These are phyloP conservation scores for Schizonepeta tenuifolia DNA, from an alignment of 257 asterid species.

Conservation along the genomic window DNA sequence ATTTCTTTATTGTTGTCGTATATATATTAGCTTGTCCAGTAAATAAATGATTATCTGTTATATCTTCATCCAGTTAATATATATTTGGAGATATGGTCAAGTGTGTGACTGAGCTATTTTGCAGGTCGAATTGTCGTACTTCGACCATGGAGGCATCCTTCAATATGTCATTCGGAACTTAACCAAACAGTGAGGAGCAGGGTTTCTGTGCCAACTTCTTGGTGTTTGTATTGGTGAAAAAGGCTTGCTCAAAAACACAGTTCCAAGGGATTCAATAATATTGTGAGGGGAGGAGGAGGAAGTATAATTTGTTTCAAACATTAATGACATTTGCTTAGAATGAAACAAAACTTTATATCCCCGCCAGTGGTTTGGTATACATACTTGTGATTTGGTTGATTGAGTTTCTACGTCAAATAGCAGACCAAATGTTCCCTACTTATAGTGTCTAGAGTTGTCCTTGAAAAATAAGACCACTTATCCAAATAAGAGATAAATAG, in stretches of 20 bases:
- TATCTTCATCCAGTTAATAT: too few relatives aligned
- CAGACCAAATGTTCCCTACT: too few relatives aligned
- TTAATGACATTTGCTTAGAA: neutral
- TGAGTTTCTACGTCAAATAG: neutral
- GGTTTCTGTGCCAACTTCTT: constrained; percentile 4
- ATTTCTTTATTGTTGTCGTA: neutral
- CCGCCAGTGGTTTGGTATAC: neutral
- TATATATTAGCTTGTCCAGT: neutral
- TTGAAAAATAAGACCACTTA: too few relatives aligned
- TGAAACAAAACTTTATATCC: neutral
- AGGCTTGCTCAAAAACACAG: neutral
- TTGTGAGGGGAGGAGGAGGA: neutral
- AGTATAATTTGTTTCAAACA: neutral
- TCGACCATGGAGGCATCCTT: constrained; percentile 83
- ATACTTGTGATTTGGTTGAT: neutral
- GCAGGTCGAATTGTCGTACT: constrained; percentile 85
- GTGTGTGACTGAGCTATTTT: constrained; percentile 10
- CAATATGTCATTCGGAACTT: constrained; percentile 69
- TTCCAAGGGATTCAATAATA: constrained; percentile 16
- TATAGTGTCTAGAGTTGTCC: too few relatives aligned
- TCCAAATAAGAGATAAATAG: too few relatives aligned
- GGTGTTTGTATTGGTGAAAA: constrained; percentile 6
- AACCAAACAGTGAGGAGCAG: constrained; percentile 45
- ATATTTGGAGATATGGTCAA: neutral
- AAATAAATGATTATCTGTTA: neutral